A percentile compares a stretch with the other conserved stretches of the same genome.
Evolutionary conservation across 1,284 basidiomycete genomes (phyloP).

Genomic region (Moesziomyces sp.): DNA sequence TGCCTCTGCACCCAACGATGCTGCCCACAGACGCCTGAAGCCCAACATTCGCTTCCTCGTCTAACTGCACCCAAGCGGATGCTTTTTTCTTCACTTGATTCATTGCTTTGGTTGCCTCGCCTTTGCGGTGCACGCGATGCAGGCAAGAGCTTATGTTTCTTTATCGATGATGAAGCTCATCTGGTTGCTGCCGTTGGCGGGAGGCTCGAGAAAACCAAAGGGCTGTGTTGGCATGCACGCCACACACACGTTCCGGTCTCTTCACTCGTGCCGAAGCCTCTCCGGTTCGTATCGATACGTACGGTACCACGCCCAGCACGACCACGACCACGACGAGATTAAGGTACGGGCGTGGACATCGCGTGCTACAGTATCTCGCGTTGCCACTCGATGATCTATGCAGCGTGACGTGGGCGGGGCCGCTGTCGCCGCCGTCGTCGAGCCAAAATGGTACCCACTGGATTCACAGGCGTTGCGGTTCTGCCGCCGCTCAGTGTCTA

Average conservation of each 20-base stretch:
- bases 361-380: too few species aligned
- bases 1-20: conserved; percentile 1
- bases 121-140: too few species aligned
- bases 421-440: not conserved
- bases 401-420: not conserved
- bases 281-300: not conserved
- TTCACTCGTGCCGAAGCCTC: not conserved
- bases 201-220: not conserved
- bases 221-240: not conserved
- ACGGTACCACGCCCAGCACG: too few species aligned
- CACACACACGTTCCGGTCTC: not conserved
- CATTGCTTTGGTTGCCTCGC: too few species aligned
- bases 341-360: too few species aligned
- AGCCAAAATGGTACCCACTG: not conserved
- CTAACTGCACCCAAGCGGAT: too few species aligned
- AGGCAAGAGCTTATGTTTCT: too few species aligned
- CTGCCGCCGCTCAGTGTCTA: not conserved
- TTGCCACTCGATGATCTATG: too few species aligned
- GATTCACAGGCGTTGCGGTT: not conserved
- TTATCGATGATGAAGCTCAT: not conserved
- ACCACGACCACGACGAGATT: too few species aligned
- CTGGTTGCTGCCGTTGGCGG: not conserved
- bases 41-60: too few species aligned
- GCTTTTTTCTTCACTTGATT: too few species aligned
- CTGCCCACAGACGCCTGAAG: too few species aligned